Evolutionary conservation across 192 early-diverging fungal genomes (phyloP).

Genomic region (Podila horticola): DNA sequence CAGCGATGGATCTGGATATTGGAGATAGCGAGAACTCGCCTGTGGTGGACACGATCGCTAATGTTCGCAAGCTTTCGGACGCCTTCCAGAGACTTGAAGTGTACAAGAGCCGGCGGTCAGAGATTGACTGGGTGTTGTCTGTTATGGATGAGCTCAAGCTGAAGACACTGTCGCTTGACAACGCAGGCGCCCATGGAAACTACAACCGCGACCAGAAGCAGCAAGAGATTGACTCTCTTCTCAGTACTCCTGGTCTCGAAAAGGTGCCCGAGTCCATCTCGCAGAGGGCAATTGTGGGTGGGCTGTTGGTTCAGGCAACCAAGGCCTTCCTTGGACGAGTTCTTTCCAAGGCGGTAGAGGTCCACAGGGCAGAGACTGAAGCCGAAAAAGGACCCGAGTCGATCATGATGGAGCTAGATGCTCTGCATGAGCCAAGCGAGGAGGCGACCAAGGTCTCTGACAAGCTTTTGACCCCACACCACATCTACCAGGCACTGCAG

Average conservation of each 20-base stretch:
- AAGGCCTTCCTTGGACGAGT: conserved; percentile 57
- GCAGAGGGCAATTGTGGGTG: conserved; percentile 59
- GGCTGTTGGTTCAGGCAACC: conserved; percentile 59
- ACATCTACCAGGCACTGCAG: conserved; percentile 61
- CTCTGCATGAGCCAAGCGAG: conserved; percentile 27
- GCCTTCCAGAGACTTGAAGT: conserved; percentile 44
- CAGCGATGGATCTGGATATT: conserved; percentile 45
- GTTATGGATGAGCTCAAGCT: conserved; percentile 50
- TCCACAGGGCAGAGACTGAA: conserved; percentile 50
- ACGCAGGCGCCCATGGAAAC: conserved; percentile 20
- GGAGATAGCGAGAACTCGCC: conserved; percentile 34
- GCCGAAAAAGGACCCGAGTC: conserved; percentile 39
- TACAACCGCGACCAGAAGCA: conserved; percentile 12
- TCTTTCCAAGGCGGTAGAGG: conserved; percentile 47
- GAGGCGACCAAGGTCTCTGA: conserved; percentile 24
- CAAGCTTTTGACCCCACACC: conserved; percentile 63
- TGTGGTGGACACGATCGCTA: conserved; percentile 8
- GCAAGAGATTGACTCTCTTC: conserved; percentile 21
- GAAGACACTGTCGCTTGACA: conserved; percentile 43
- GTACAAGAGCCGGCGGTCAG: conserved; percentile 42
- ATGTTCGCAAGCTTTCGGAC: conserved; percentile 22
- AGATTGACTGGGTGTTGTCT: conserved; percentile 51
- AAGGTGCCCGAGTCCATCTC: conserved; percentile 52
- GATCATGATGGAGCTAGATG: conserved; percentile 46
- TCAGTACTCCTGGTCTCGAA: conserved; percentile 25